These are phyloP conservation scores for Phaffia australis DNA, from an alignment of 768 basidiomycete genomes.

Conservation along the genomic window DNA sequence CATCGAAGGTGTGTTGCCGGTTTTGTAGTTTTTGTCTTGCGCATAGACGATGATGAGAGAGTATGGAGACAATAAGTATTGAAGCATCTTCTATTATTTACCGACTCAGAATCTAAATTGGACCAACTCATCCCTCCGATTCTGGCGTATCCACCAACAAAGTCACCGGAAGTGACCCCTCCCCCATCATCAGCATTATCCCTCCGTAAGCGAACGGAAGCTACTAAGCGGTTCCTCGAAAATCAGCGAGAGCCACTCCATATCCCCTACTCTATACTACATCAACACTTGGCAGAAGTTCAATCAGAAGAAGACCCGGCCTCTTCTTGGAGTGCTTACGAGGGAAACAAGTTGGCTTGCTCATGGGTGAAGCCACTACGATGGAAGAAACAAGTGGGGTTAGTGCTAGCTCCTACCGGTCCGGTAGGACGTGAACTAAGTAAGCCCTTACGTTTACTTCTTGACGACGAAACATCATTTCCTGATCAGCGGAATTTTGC, in stretches of 20 bases:
- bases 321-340: slow-evolving; percentile 11
- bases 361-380: slow-evolving; percentile 12
- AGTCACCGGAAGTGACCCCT: too few relatives aligned
- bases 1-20: too few relatives aligned
- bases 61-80: too few relatives aligned
- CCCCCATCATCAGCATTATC: too few relatives aligned
- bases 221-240: slow-evolving; percentile 12
- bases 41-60: too few relatives aligned
- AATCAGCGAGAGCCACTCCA: slow-evolving; percentile 13
- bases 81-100: too few relatives aligned
- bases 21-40: too few relatives aligned
- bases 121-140: too few relatives aligned
- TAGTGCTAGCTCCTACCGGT: slow-evolving; percentile 14
- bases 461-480: not conserved
- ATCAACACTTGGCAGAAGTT: slow-evolving; percentile 2
- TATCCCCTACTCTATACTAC: slow-evolving; percentile 18
- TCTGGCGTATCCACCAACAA: too few relatives aligned
- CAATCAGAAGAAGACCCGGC: not conserved
- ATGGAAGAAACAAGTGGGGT: not conserved
- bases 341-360: slow-evolving; percentile 18
- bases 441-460: not conserved
- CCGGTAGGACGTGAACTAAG: slow-evolving; percentile 18
- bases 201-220: too few relatives aligned
- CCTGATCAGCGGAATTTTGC: not conserved
- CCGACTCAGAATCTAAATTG: too few relatives aligned